Evolutionary conservation across 2,329 filamentous ascomycete species (phyloP).

Genomic region (Waltergamsia citrina): DNA sequence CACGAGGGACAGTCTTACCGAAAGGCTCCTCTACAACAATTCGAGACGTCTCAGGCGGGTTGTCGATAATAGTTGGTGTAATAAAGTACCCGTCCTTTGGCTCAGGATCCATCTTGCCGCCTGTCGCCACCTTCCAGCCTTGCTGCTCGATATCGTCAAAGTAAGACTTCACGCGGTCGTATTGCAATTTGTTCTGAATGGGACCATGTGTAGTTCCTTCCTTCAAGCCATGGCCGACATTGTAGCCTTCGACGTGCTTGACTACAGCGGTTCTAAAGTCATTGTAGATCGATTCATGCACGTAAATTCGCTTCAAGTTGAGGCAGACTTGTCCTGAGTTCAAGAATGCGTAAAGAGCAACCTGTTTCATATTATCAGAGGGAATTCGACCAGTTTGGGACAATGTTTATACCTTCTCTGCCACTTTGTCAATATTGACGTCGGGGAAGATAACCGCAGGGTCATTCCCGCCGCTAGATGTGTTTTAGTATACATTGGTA

Average conservation of each 20-base stretch:
- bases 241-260: conserved; percentile 16
- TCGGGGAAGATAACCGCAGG: conserved; percentile 28
- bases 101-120: conserved; percentile 9
- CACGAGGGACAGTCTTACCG: too few species aligned
- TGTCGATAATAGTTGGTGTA: conserved; percentile 49
- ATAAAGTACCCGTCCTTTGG: conserved; percentile 41
- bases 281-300: conserved; percentile 49
- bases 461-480: conserved; percentile 55
- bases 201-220: conserved; percentile 35
- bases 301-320: conserved; percentile 46
- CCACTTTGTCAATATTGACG: conserved; percentile 36
- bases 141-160: conserved; percentile 36
- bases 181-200: conserved; percentile 49
- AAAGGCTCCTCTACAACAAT: conserved; percentile 46
- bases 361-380: conserved; percentile 15
- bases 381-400: too few species aligned
- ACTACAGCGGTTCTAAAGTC: conserved; percentile 17
- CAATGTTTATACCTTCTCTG: too few species aligned
- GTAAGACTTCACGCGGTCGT: conserved; percentile 39
- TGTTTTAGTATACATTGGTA: too few species aligned
- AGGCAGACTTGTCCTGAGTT: conserved; percentile 37
- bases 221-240: conserved; percentile 31
- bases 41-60: conserved; percentile 44
- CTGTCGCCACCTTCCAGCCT: conserved; percentile 28
- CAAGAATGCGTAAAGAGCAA: conserved; percentile 42